A percentile compares a stretch with the other conserved stretches of the same genome.
phyloP scores from a whole-genome alignment of 2,329 filamentous ascomycete genomes.

The Clarireedia paspali region DNA sequence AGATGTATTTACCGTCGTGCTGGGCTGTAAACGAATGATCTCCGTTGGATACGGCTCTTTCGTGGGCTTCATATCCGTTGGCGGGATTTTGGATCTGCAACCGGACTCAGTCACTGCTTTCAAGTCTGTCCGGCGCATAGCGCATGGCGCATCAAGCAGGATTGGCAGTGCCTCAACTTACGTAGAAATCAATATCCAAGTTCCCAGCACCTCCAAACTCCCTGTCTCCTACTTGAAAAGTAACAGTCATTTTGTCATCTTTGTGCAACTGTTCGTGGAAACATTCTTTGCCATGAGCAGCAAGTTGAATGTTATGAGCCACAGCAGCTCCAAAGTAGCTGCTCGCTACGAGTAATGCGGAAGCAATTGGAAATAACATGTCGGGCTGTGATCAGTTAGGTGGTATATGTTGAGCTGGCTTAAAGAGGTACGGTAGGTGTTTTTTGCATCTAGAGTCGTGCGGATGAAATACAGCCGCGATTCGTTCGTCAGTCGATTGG shows the following conservation, averaged over 20 bases:
- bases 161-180: constrained; percentile 38
- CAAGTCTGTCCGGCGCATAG: background rate
- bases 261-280: constrained; percentile 90
- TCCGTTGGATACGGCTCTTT: constrained; percentile 77
- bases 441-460: background rate
- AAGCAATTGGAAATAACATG: constrained; percentile 29
- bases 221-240: constrained; percentile 93
- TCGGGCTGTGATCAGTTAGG: background rate
- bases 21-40: constrained; percentile 86
- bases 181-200: constrained; percentile 96
- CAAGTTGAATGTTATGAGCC: constrained; percentile 94
- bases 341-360: constrained; percentile 24
- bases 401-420: background rate
- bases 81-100: constrained; percentile 68
- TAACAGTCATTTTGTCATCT: constrained; percentile 97
- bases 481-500: too few relatives aligned
- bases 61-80: constrained; percentile 68
- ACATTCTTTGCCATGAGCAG: constrained; percentile 89
- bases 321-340: constrained; percentile 45
- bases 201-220: constrained; percentile 94
- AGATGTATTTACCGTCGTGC: constrained; percentile 81
- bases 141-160: background rate
- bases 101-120: constrained; percentile 13
- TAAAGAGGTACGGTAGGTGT: background rate
- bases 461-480: too few relatives aligned